Evolutionary conservation across 768 basidiomycete genomes (phyloP), one percentile per base, ranked within the genome.

Genomic region (Chiua virens): DNA sequence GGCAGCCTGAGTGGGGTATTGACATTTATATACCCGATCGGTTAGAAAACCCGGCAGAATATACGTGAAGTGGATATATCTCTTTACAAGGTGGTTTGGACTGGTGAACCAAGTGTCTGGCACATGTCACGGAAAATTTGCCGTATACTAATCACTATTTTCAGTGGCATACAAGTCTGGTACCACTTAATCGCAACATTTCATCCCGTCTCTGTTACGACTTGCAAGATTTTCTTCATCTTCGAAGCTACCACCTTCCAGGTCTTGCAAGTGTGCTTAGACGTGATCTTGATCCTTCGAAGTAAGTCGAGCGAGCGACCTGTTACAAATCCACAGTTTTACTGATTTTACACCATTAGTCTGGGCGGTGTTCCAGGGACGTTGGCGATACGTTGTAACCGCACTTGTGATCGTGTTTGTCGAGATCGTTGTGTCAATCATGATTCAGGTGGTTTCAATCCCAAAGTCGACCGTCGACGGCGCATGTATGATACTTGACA

Each of bases 21-120:
- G 21, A 27, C 27, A 17, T 13, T 28, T 11, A 30, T n/a, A 52
- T 17, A 11, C 9, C 2, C 7, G 1, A 17, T 36, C 27, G 28
- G 14, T 32, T 27, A 62, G 61, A 42, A 52, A 50, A 28, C n/a
- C 53, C 2, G n/a, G 27, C 21, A 20, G 53, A 18, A 9, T 23
- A 14, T 21, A 53, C 11, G 42, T 64, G 25, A 63, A 64, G 35
- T 52, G 56, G 45, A 55, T 63, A 48, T 63, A 53, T 43, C 44
- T 63, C 22, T 53, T 63, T 17, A 23, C 63, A 1, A 63, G 35
- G 49, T 64, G 62, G 62, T 62, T 62, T 39, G 62, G 62, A 47
- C 17, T 63, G 28, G 3, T 48, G 47, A 53, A 53, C 13, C 53
- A 53, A 47, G 43, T 62, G 62, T 63, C 14, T 2, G 42, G 7